These are phyloP conservation scores for Aspergillus phoenicis DNA, from an alignment of 2,329 filamentous ascomycete species.

Conservation along the genomic window DNA sequence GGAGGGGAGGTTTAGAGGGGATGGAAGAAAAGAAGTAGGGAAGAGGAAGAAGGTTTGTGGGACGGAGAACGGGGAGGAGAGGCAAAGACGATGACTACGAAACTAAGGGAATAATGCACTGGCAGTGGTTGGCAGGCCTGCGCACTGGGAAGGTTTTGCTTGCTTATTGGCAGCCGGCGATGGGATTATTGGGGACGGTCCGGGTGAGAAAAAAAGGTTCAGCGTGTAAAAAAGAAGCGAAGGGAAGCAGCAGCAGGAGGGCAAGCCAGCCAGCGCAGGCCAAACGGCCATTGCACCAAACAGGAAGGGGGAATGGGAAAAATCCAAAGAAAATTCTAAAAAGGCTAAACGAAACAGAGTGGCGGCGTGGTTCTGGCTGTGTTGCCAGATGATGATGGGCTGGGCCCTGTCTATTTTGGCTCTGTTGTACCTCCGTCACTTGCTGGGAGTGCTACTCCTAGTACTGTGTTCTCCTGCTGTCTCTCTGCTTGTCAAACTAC, in stretches of 20 bases:
- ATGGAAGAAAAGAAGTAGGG: slow-evolving; percentile 24
- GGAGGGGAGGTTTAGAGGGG: slow-evolving; percentile 15
- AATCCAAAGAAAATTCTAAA: slow-evolving; percentile 3
- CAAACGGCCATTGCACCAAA: no score
- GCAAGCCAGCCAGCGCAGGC: not conserved
- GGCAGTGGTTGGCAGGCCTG: slow-evolving; percentile 7
- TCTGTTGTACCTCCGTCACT: not conserved
- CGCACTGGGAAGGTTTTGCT: slow-evolving; percentile 5
- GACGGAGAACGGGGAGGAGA: slow-evolving; percentile 14
- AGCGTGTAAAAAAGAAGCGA: slow-evolving; percentile 7
- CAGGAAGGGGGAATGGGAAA: not conserved
- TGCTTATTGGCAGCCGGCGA: slow-evolving; percentile 9
- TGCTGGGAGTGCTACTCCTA: not conserved
- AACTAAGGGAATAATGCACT: slow-evolving; percentile 7
- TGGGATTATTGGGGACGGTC: not conserved
- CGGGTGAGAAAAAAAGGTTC: slow-evolving; percentile 6
- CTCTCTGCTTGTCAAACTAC: not conserved
- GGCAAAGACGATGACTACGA: slow-evolving; percentile 23
- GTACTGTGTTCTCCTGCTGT: not conserved
- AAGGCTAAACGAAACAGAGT: slow-evolving; percentile 12
- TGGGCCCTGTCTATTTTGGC: slow-evolving; percentile 5
- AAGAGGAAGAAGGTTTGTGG: slow-evolving; percentile 22
- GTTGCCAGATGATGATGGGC: slow-evolving; percentile 5
- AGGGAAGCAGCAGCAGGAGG: slow-evolving; percentile 9
- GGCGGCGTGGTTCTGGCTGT: not conserved